Percentiles rank a stretch among this genome's conserved stretches.
These are phyloP conservation scores for Pichia scutulata DNA, from an alignment of 805 yeast genomes.

Conservation along the genomic window DNA sequence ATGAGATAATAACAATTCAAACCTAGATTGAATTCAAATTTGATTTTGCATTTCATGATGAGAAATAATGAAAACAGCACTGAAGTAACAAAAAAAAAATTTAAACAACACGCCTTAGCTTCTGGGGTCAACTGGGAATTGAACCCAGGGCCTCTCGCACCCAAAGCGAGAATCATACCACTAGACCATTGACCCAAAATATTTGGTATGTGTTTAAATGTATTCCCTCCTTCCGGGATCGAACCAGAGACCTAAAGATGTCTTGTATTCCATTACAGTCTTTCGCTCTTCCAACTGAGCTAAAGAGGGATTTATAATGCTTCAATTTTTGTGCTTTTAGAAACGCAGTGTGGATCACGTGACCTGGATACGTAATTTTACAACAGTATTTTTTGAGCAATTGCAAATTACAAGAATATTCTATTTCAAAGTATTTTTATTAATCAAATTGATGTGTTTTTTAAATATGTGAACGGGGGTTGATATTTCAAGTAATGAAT, in stretches of 20 bases:
- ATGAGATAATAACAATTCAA: background rate
- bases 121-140: constrained; percentile 37
- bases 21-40: background rate
- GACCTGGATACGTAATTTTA: no score
- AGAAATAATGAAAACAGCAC: background rate
- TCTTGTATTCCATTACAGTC: constrained; percentile 15
- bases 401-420: no score
- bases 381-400: no score
- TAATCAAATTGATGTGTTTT: no score
- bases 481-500: no score
- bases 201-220: background rate
- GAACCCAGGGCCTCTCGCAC: constrained; percentile 52
- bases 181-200: constrained; percentile 38
- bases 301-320: constrained; percentile 14
- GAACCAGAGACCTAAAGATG: constrained; percentile 18
- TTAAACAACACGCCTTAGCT: background rate
- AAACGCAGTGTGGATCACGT: background rate
- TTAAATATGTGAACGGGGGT: no score
- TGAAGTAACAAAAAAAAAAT: background rate
- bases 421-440: no score
- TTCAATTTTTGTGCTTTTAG: background rate
- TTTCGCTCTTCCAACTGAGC: constrained; percentile 21
- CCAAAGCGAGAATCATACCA: constrained; percentile 53
- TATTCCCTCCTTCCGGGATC: constrained; percentile 16
- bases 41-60: background rate